phyloP scores from a whole-genome alignment of 2,329 filamentous ascomycete species.

The Sphaerulina vaccinii region DNA sequence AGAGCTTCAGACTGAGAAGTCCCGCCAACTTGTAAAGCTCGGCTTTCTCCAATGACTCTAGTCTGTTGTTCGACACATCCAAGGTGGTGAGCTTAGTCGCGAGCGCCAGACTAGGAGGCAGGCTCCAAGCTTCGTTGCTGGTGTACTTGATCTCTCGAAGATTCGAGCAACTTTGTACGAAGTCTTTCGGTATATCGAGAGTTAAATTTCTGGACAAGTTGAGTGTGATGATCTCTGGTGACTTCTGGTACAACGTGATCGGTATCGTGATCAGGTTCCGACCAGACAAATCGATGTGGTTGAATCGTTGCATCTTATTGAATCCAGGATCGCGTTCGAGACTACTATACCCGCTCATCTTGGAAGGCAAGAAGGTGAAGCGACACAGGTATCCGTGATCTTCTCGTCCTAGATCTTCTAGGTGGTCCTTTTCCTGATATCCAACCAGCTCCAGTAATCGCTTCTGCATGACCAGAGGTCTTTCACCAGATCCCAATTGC shows the following conservation, averaged over 20 bases:
- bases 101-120: conserved; percentile 80
- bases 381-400: conserved; percentile 97
- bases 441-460: conserved; percentile 85
- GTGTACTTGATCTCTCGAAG: conserved; percentile 93
- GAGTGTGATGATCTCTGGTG: conserved; percentile 87
- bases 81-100: conserved; percentile 81
- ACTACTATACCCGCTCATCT: conserved; percentile 74
- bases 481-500: conserved; percentile 73
- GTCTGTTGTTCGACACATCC: conserved; percentile 89
- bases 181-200: conserved; percentile 89
- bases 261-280: conserved; percentile 92
- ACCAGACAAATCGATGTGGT: conserved; percentile 86
- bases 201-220: conserved; percentile 92
- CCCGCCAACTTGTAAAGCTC: conserved; percentile 73
- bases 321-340: conserved; percentile 76
- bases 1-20: conserved; percentile 83
- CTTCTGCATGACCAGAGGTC: conserved; percentile 89
- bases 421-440: conserved; percentile 78
- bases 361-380: conserved; percentile 89
- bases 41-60: conserved; percentile 83
- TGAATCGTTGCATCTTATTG: conserved; percentile 83
- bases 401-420: conserved; percentile 92
- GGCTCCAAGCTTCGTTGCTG: conserved; percentile 84
- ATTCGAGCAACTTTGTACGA: conserved; percentile 89
- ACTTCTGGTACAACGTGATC: conserved; percentile 87